These are phyloP conservation scores for Xerocomus potaroensis DNA, from an alignment of 768 basidiomycete genomes.

Conservation along the genomic window DNA sequence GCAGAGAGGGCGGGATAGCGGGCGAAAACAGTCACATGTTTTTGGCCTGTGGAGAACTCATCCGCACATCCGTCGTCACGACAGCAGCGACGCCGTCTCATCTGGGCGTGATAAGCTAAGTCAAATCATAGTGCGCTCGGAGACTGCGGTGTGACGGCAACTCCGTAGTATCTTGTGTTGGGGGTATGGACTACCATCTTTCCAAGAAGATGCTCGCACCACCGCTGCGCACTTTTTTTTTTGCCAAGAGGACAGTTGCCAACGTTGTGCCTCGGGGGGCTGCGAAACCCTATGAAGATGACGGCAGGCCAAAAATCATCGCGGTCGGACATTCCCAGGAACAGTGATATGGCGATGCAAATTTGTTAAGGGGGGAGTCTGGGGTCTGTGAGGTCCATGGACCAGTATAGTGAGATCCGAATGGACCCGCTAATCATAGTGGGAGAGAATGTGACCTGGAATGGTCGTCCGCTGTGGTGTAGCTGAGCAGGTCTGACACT, in stretches of 20 bases:
- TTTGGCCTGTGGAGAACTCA: neutral
- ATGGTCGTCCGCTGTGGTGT: neutral
- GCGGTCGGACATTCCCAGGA: neutral
- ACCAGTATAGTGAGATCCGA: neutral
- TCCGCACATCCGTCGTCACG: neutral
- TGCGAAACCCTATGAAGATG: slow-evolving; percentile 10
- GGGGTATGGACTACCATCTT: neutral
- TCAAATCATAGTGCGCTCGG: neutral
- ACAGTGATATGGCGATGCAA: neutral
- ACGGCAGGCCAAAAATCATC: slow-evolving; percentile 12
- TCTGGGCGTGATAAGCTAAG: neutral
- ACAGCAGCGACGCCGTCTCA: neutral
- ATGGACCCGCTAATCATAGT: neutral
- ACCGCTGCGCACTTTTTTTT: neutral
- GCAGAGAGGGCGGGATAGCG: neutral
- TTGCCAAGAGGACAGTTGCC: neutral
- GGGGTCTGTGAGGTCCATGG: slow-evolving; percentile 10
- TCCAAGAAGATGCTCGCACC: neutral
- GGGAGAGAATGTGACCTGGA: neutral
- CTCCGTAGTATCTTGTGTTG: neutral
- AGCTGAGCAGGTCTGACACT: too few species aligned
- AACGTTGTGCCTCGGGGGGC: slow-evolving; percentile 6
- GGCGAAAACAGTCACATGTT: slow-evolving; percentile 3
- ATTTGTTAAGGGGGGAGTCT: slow-evolving; percentile 1
- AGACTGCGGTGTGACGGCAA: slow-evolving; percentile 1